Base-by-base conservation (phyloP, 2,329 filamentous ascomycete genomes). In the Lasiodiplodia gonubiensis region DNA sequence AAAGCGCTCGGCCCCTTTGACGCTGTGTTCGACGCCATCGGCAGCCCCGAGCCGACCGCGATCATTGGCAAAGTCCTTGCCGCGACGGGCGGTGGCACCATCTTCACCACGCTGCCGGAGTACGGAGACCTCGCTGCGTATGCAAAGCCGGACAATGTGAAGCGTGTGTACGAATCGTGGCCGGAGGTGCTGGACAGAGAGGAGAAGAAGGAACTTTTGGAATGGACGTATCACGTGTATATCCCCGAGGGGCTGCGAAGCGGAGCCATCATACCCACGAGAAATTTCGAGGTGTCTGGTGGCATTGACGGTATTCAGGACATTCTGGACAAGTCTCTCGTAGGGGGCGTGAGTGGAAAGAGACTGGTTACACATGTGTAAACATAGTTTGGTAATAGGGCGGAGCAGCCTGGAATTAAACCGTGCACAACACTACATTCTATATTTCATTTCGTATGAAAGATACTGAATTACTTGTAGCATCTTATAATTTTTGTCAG, bases 311-410 rank as follows among this genome's bases (percentile, higher is more conserved):
- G 69, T 30, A 71, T 71, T 14, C 67, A 68, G 18, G 68, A 67
- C n/a, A 72, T 68, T 10, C 63, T 76, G 53, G 72, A 76, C 37
- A 69, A 54, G 63, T 39, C 74, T 49, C 68, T 73, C n/a, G 64
- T 70, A 35, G 73, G 61, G 1, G 74, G 77, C 3, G 74, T 78
- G 18, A 77, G 77, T 70, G 76, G 71, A 6, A 71, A 68, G 33
- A 78, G 76, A 69, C 66, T 78, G 46, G 72, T 78, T 27, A 66
- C 74, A 39, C 68, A 73, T 10, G 71, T 72, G 2, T 73, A 54
- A 27, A 21, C n/a, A n/a, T n/a, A n/a, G n/a, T n/a, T n/a, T n/a
- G n/a, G n/a, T n/a, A n/a, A n/a, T n/a, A n/a, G n/a, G n/a, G n/a
- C n/a, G n/a, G n/a, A n/a, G n/a, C n/a, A n/a, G n/a, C n/a, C n/a